Base-by-base conservation (phyloP, 2,329 filamentous ascomycete genomes). In the Arachnomyces sp. region DNA sequence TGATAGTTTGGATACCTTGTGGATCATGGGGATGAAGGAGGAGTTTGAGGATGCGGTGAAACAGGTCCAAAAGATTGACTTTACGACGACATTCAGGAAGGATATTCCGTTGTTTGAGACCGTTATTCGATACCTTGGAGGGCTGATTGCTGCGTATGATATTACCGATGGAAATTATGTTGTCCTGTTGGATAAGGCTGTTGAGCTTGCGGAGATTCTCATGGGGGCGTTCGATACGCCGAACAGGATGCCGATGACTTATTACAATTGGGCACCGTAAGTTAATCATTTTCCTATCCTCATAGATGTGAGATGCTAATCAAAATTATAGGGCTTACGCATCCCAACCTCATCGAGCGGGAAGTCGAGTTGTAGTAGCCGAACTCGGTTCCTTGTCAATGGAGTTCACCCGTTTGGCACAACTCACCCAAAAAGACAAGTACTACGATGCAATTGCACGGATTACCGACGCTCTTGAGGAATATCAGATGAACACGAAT, bases 51-150 rank as follows among this genome's bases (percentile, higher is more conserved):
- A 86, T 45, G 87, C 86, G 2, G 77, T 84, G 33, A 71, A 76
- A 38, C 79, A 74, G 3, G 77, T 89, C 15, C 72, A 72, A 42
- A 63, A 75, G 4, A 90, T 95, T 43, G 87, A 95, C 61, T 95
- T 95, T 52, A 92, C 84, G 2, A 82, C 76, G 8, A 81, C 77
- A 18, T 61, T 69, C 11, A 71, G 80, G 36, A 58, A 64, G 29
- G 76, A 84, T 35, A 92, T 95, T 34, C 88, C 87, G n/a, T 73
- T 94, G 6, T 95, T 95, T 52, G 89, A 95, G 63, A 93, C 88
- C 1, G 85, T 81, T 8, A 95, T 96, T 55, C 79, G 90, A 38
- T 94, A 95, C 53, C 71, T 96, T 3, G 90, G 90, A 25, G 90
- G 90, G 1, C 67, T 96, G 32, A 57, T 95, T 31, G 80, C 80